phyloP scores from a whole-genome alignment of 2,329 filamentous ascomycete species.

The Sclerotinia spermophila region DNA sequence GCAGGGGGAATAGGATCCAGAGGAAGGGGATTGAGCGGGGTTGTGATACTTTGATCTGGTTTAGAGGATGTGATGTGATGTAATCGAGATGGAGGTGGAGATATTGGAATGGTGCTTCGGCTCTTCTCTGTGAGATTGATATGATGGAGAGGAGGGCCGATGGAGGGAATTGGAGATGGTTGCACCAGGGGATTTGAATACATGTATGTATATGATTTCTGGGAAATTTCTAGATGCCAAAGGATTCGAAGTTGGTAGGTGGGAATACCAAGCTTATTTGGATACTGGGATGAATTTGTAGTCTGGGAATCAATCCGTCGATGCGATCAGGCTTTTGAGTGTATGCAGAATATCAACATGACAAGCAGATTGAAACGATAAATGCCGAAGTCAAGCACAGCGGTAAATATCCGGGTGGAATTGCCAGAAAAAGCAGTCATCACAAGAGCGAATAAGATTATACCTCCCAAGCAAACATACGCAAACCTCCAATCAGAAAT shows the following conservation, averaged over 20 bases:
- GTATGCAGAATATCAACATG: too few relatives aligned
- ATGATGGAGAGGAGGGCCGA: too few relatives aligned
- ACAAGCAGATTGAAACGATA: not conserved
- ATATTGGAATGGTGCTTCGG: not conserved
- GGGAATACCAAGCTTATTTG: not conserved
- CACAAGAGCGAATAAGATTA: not conserved
- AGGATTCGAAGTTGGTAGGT: not conserved
- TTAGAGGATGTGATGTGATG: not conserved
- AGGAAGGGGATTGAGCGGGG: not conserved
- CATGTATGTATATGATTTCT: not conserved
- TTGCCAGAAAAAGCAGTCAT: not conserved
- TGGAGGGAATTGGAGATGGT: not conserved
- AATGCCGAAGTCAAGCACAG: not conserved
- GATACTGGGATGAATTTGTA: too few relatives aligned
- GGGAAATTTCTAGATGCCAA: not conserved
- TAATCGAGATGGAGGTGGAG: not conserved
- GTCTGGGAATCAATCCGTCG: too few relatives aligned
- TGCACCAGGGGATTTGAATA: not conserved
- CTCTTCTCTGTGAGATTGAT: not conserved
- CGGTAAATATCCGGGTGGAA: not conserved
- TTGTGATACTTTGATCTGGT: not conserved
- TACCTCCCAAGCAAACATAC: not conserved
- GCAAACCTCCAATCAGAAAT: not conserved
- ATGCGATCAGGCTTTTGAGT: too few relatives aligned
- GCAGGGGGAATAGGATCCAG: not conserved